Evolutionary conservation across 768 basidiomycete genomes (phyloP).

Genomic region (Mycena indigotica): DNA sequence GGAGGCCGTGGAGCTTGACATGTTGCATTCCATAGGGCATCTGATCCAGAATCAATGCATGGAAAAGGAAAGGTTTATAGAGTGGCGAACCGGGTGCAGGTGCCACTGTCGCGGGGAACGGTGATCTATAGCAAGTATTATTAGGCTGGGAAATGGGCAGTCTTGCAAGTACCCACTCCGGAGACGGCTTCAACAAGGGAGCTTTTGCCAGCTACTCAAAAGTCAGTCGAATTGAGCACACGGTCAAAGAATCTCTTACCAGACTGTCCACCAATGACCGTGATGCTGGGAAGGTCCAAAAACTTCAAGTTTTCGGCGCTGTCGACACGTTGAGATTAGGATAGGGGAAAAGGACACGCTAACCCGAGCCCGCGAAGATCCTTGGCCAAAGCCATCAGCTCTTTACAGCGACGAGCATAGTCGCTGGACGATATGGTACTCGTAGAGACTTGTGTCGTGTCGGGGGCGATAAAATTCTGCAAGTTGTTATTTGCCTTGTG

Average conservation of each 20-base stretch:
- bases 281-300: slow-evolving; percentile 53
- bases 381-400: slow-evolving; percentile 41
- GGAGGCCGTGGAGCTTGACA: slow-evolving; percentile 39
- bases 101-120: slow-evolving; percentile 64
- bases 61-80: too few species aligned
- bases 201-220: slow-evolving; percentile 54
- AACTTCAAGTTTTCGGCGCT: slow-evolving; percentile 41
- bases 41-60: slow-evolving; percentile 29
- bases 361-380: slow-evolving; percentile 46
- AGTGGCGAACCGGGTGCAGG: slow-evolving; percentile 65
- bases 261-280: slow-evolving; percentile 59
- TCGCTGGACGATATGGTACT: slow-evolving; percentile 27
- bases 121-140: slow-evolving; percentile 44
- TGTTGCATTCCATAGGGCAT: slow-evolving; percentile 56
- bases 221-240: background rate
- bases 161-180: slow-evolving; percentile 40
- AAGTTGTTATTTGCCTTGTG: background rate
- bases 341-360: slow-evolving; percentile 2
- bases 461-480: too few species aligned
- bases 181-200: slow-evolving; percentile 61
- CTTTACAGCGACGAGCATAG: slow-evolving; percentile 43
- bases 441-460: background rate
- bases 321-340: background rate
- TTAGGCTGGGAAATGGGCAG: background rate
- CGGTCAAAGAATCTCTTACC: slow-evolving; percentile 35